phyloP scores from a whole-genome alignment of 2,329 filamentous ascomycete genomes.

The Curvularia sp. region DNA sequence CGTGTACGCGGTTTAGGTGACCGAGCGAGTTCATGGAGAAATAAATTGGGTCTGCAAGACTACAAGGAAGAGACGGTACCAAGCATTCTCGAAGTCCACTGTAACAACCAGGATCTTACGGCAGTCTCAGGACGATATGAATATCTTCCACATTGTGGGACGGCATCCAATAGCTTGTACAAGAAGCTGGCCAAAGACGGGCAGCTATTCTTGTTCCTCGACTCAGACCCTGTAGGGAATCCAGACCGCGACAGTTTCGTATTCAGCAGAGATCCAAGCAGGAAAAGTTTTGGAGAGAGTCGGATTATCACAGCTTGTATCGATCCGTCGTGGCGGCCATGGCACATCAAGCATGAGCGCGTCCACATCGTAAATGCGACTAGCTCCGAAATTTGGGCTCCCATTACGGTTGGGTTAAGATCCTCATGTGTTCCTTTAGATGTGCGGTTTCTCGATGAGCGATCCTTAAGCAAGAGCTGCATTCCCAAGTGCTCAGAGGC shows the following conservation, averaged over 20 bases:
- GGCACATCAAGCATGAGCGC: constrained; percentile 21
- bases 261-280: constrained; percentile 59
- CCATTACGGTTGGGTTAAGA: constrained; percentile 11
- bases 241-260: constrained; percentile 61
- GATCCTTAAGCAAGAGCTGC: neutral
- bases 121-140: constrained; percentile 61
- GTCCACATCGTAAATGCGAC: constrained; percentile 10
- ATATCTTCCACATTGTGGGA: constrained; percentile 63
- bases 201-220: constrained; percentile 64
- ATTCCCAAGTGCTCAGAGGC: constrained; percentile 26
- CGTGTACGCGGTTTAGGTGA: constrained; percentile 28
- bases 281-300: constrained; percentile 56
- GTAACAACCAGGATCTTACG: constrained; percentile 30
- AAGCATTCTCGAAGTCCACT: constrained; percentile 51
- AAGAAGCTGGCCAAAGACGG: constrained; percentile 42
- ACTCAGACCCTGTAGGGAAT: constrained; percentile 59
- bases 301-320: constrained; percentile 58
- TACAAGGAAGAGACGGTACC: constrained; percentile 55
- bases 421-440: constrained; percentile 7
- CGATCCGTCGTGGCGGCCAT: constrained; percentile 44
- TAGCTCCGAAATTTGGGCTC: constrained; percentile 21
- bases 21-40: constrained; percentile 47
- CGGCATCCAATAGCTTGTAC: constrained; percentile 63
- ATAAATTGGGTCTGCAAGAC: constrained; percentile 46
- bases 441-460: constrained; percentile 11